A percentile compares a stretch with the other conserved stretches of the same genome.
phyloP scores from a whole-genome alignment of 495 filamentous ascomycete genomes.

The Penicillium diatomitis region DNA sequence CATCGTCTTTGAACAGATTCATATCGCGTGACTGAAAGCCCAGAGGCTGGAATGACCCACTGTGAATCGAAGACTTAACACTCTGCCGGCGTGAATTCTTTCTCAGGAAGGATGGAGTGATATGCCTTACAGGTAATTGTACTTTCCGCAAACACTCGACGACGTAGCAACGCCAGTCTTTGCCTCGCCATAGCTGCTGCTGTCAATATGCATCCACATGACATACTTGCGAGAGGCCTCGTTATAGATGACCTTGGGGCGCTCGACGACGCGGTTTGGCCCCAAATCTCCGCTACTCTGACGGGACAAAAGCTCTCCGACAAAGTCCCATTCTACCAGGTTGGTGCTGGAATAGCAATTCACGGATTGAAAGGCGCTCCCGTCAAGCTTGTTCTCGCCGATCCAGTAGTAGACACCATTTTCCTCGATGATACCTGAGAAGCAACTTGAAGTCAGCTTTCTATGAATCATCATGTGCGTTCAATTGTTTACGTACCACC shows the following conservation, averaged over 20 bases:
- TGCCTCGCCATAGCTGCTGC: conserved; percentile 51
- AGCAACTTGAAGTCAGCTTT: neutral
- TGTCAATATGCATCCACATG: conserved; percentile 61
- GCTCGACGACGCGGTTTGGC: conserved; percentile 51
- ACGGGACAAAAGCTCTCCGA: conserved; percentile 43
- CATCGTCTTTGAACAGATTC: conserved; percentile 51
- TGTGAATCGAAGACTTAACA: neutral
- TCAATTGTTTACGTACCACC: conserved; percentile 27
- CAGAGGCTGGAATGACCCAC: conserved; percentile 29
- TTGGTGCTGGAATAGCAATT: conserved; percentile 45
- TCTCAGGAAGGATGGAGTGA: too few relatives aligned
- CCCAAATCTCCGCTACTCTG: conserved; percentile 48
- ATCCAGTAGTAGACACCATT: conserved; percentile 51
- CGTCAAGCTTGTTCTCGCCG: conserved; percentile 57
- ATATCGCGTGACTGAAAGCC: conserved; percentile 50
- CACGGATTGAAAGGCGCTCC: conserved; percentile 48
- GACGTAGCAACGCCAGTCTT: conserved; percentile 54
- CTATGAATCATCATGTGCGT: neutral
- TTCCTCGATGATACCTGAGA: conserved; percentile 29
- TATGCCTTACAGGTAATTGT: conserved; percentile 13
- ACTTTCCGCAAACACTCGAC: conserved; percentile 48
- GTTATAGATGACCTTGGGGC: conserved; percentile 58
- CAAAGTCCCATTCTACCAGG: conserved; percentile 55
- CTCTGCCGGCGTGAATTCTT: too few relatives aligned
- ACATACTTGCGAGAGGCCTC: conserved; percentile 43